These are phyloP conservation scores for Phytophthora agathidicida DNA, from an alignment of 352 stramenopile species.

Conservation along the genomic window DNA sequence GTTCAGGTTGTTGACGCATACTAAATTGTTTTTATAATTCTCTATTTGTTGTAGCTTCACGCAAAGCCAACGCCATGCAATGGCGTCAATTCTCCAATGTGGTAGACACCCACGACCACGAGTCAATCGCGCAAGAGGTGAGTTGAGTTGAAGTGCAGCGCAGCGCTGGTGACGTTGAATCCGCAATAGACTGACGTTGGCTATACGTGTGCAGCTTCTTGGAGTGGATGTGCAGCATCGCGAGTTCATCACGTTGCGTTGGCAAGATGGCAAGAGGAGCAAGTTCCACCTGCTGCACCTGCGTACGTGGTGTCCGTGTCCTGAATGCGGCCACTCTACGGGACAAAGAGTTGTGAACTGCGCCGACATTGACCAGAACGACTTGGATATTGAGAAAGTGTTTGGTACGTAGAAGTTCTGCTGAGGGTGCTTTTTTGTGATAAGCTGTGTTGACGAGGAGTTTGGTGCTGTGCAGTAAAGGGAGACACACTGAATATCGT, in stretches of 20 bases:
- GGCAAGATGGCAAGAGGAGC: constrained; percentile 71
- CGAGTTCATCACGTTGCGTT: constrained; percentile 81
- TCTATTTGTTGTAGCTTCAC: constrained; percentile 6
- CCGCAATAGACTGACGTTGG: background rate
- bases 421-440: background rate
- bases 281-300: constrained; percentile 81
- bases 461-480: constrained; percentile 51
- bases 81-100: constrained; percentile 23
- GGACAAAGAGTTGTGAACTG: constrained; percentile 85
- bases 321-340: constrained; percentile 72
- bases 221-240: constrained; percentile 73
- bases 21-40: background rate
- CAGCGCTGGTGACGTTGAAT: background rate
- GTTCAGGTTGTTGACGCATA: constrained; percentile 10
- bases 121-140: constrained; percentile 38
- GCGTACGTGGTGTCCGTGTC: constrained; percentile 78
- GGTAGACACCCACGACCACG: constrained; percentile 4
- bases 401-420: constrained; percentile 49
- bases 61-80: constrained; percentile 6
- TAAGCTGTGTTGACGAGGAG: background rate
- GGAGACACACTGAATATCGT: constrained; percentile 72
- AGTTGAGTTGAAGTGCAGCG: constrained; percentile 6
- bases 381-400: constrained; percentile 74
- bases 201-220: constrained; percentile 41
- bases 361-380: constrained; percentile 56